These are phyloP conservation scores for Blumeria hordei DNA, from an alignment of 2,329 filamentous ascomycete species.

Conservation along the genomic window DNA sequence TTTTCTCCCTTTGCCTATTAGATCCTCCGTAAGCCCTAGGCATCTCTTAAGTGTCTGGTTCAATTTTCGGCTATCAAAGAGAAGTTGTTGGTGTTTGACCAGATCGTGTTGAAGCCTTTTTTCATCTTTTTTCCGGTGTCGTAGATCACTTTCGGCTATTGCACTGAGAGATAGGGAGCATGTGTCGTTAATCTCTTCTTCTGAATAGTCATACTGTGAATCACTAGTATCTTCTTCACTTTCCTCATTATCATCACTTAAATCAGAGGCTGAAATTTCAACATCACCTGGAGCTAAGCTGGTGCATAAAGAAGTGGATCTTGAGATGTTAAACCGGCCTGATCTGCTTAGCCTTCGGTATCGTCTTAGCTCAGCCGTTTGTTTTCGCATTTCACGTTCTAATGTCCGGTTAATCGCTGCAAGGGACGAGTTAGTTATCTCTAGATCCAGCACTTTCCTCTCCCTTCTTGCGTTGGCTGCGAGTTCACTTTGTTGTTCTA, in stretches of 20 bases:
- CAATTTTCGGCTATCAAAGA: constrained; percentile 81
- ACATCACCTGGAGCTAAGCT: constrained; percentile 19
- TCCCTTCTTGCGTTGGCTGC: constrained; percentile 77
- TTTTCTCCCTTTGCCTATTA: constrained; percentile 73
- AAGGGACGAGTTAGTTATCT: constrained; percentile 89
- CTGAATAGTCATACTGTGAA: constrained; percentile 24
- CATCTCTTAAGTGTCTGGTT: constrained; percentile 85
- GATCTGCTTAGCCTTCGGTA: constrained; percentile 69
- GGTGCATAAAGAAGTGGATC: constrained; percentile 22
- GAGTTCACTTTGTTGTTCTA: constrained; percentile 45
- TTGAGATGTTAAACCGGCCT: constrained; percentile 42
- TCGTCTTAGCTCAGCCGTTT: constrained; percentile 65
- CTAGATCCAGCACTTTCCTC: constrained; percentile 82
- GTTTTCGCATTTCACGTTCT: constrained; percentile 75
- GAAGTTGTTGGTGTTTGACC: constrained; percentile 64
- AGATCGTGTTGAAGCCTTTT: constrained; percentile 66
- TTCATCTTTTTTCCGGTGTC: constrained; percentile 51
- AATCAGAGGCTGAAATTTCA: constrained; percentile 20
- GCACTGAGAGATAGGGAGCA: constrained; percentile 18
- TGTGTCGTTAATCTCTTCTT: constrained; percentile 20
- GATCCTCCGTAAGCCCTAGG: constrained; percentile 65
- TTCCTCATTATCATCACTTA: constrained; percentile 24
- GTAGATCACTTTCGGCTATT: constrained; percentile 20
- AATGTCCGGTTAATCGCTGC: constrained; percentile 86
- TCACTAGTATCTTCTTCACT: constrained; percentile 20